phyloP scores from a whole-genome alignment of 1,284 basidiomycete genomes.

The Cryptococcus sp. region DNA sequence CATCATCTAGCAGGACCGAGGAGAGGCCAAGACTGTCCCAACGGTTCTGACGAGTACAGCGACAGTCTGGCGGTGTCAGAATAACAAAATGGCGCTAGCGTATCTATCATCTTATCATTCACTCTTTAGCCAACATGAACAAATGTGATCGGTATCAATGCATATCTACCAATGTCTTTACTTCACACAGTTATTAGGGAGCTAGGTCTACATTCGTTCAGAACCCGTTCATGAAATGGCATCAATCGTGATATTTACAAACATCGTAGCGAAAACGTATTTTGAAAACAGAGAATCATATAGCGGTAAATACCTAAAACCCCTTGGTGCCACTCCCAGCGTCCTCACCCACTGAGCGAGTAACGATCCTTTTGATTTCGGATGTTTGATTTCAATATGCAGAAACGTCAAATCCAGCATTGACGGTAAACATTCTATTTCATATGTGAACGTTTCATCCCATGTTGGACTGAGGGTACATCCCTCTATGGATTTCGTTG shows the following conservation, averaged over 20 bases:
- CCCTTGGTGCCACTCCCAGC: conserved; percentile 45
- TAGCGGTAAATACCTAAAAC: conserved; percentile 80
- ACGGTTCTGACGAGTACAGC: too few species aligned
- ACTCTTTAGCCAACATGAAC: too few species aligned
- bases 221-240: background rate
- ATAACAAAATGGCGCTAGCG: too few species aligned
- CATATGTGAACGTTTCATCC: conserved; percentile 66
- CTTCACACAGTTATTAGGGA: too few species aligned
- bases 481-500: conserved; percentile 58
- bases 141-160: too few species aligned
- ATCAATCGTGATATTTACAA: conserved; percentile 52
- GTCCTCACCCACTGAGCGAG: conserved; percentile 62
- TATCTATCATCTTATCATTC: too few species aligned
- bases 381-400: conserved; percentile 67
- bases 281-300: conserved; percentile 76
- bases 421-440: conserved; percentile 65
- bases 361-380: conserved; percentile 57
- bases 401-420: conserved; percentile 81
- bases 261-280: conserved; percentile 82
- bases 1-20: too few species aligned
- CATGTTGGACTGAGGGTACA: conserved; percentile 89
- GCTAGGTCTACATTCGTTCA: too few species aligned
- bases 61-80: too few species aligned
- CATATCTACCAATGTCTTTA: too few species aligned
- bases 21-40: too few species aligned